phyloP scores from a whole-genome alignment of 306 rosid species.

The Acacia crassicarpa region DNA sequence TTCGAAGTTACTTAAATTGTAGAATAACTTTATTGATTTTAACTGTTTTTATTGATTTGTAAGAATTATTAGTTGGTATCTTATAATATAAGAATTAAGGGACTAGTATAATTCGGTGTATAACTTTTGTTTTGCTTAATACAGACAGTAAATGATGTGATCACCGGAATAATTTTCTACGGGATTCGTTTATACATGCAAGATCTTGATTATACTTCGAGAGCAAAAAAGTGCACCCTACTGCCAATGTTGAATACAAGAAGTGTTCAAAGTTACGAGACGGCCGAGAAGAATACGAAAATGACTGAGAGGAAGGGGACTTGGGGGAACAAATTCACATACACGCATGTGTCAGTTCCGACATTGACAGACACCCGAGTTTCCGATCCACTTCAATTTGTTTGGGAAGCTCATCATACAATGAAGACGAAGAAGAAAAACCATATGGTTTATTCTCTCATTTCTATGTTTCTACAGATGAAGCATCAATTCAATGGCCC shows the following conservation, averaged over 20 bases:
- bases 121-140: not conserved
- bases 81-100: too few species aligned
- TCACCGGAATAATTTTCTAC: not conserved
- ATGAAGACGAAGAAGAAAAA: not conserved
- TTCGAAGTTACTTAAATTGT: too few species aligned
- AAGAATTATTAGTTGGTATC: too few species aligned
- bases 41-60: too few species aligned
- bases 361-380: not conserved
- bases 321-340: slow-evolving; percentile 40
- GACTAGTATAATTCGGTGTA: not conserved
- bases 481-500: not conserved
- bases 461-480: not conserved
- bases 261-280: not conserved
- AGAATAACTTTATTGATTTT: too few species aligned
- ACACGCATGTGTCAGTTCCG: slow-evolving; percentile 31
- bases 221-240: not conserved
- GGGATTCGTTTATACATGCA: slow-evolving; percentile 29
- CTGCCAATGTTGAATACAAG: not conserved
- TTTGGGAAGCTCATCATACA: not conserved
- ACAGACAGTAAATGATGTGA: not conserved
- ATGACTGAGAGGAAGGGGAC: not conserved
- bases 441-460: not conserved
- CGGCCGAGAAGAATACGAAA: not conserved
- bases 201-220: not conserved
- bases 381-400: slow-evolving; percentile 12